phyloP scores from a whole-genome alignment of 805 yeast genomes.

The Phaffomyces thermotolerans region DNA sequence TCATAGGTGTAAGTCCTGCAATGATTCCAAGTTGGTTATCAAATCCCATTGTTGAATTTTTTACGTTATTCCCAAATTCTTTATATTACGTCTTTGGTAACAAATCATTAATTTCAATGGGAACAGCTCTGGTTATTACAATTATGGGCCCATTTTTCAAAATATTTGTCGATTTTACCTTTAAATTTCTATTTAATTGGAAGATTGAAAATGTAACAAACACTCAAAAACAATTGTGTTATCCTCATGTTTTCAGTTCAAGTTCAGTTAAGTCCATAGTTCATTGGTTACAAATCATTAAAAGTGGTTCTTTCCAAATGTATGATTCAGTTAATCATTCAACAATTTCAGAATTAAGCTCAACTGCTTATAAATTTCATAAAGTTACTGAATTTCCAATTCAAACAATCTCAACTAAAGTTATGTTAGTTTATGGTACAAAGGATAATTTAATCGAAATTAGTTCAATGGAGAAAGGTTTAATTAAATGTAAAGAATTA shows the following conservation, averaged over 20 bases:
- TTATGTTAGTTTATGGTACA: constrained; percentile 63
- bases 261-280: constrained; percentile 89
- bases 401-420: constrained; percentile 48
- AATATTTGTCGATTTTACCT: constrained; percentile 62
- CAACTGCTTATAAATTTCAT: constrained; percentile 5
- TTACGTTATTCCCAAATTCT: constrained; percentile 69
- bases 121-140: constrained; percentile 71
- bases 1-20: constrained; percentile 89
- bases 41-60: constrained; percentile 65
- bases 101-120: constrained; percentile 62
- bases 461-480: constrained; percentile 45
- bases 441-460: constrained; percentile 69
- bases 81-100: constrained; percentile 71
- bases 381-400: constrained; percentile 51
- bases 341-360: background rate
- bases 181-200: constrained; percentile 75
- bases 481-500: constrained; percentile 33
- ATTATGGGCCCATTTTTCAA: constrained; percentile 73
- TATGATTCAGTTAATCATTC: constrained; percentile 50
- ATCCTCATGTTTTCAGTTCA: constrained; percentile 83
- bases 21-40: constrained; percentile 84
- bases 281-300: constrained; percentile 93
- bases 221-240: constrained; percentile 71
- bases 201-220: constrained; percentile 58
- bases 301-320: constrained; percentile 77